Evolutionary conservation across 805 yeast species (phyloP), one percentile per base, ranked within the genome.

Genomic region (Grigorovia humatica): DNA sequence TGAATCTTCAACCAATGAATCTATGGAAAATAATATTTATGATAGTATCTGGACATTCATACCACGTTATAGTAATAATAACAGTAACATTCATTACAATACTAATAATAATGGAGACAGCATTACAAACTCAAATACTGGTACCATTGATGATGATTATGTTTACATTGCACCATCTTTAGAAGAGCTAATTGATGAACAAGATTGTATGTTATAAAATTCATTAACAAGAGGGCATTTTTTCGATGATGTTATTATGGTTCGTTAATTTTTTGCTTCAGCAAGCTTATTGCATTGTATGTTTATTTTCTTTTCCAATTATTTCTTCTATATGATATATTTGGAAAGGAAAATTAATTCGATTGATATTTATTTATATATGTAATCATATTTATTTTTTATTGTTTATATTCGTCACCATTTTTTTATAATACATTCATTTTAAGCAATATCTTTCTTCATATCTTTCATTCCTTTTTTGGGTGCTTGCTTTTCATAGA

Each of bases 171-270:
- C 70, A 5, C 69, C 69, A 30, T 58, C 67, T 11, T 54, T 66
- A 38, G 70, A 65, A 51, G 70, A 65, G 44, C 50, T 66, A 41
- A 64, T 66, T 62, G 68, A 63, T 19, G 69, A 66, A 40, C 66
- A 62, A 51, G 65, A 62, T 49, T 44, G 43, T 7, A 38, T 38
- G n/a, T 38, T 38, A 15, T 38, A 38, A 38, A 9, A 32, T 32
- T 32, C 11, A 32, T 32, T 2, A 32, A 11, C 11, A 9, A 32
- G 11, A 8, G 27, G 27, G 6, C 3, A 4, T 23, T 23, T 23
- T 23, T 23, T 23, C 27, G 27, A 23, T 23, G 6, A 23, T 23
- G 27, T 23, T 23, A 23, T 23, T 23, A 23, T 23, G 3, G 6
- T 23, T 23, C 6, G 27, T 23, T 23, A 23, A 23, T 23, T 23